Percentiles rank a stretch among this genome's conserved stretches.
Conservation (phyloP, 371 early-diverging fungal genomes). For the Mucor irregularis region DNA sequence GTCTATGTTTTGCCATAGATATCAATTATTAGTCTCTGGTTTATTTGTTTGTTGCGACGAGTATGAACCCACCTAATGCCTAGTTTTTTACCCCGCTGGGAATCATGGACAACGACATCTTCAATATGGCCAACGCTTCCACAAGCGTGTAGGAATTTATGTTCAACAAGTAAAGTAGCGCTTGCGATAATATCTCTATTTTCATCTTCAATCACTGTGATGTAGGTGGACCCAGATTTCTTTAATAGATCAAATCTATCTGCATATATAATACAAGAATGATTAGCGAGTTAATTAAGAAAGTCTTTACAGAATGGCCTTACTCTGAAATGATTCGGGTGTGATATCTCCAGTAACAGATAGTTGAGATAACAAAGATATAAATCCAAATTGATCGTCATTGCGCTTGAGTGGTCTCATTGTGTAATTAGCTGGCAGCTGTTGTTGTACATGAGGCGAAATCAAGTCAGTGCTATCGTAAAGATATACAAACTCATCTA, state of each 20-base stretch:
- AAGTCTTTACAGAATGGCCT: slow-evolving; percentile 45
- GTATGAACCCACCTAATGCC: slow-evolving; percentile 56
- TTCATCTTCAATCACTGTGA: slow-evolving; percentile 78
- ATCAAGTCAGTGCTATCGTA: neutral
- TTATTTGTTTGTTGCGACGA: too few relatives aligned
- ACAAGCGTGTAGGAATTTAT: slow-evolving; percentile 87
- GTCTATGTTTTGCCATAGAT: too few relatives aligned
- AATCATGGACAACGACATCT: slow-evolving; percentile 90
- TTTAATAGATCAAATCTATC: slow-evolving; percentile 71
- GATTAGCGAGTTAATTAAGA: neutral
- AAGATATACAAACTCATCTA: slow-evolving; percentile 1
- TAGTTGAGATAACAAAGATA: slow-evolving; percentile 61
- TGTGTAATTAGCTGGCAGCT: slow-evolving; percentile 33
- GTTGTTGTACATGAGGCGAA: neutral
- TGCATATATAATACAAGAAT: slow-evolving; percentile 12
- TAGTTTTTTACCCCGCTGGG: slow-evolving; percentile 86
- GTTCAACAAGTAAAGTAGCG: slow-evolving; percentile 92
- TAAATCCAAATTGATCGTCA: slow-evolving; percentile 56
- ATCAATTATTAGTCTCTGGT: too few relatives aligned
- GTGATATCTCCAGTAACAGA: slow-evolving; percentile 65
- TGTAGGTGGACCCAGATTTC: slow-evolving; percentile 60
- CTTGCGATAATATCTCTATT: slow-evolving; percentile 71
- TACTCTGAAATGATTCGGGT: slow-evolving; percentile 62
- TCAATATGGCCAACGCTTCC: slow-evolving; percentile 86
- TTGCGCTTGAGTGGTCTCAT: slow-evolving; percentile 75